Evolutionary conservation across 164 flowering plant genomes (phyloP), one percentile per base, ranked within the genome.

Genomic region (Cinnamomum chago): DNA sequence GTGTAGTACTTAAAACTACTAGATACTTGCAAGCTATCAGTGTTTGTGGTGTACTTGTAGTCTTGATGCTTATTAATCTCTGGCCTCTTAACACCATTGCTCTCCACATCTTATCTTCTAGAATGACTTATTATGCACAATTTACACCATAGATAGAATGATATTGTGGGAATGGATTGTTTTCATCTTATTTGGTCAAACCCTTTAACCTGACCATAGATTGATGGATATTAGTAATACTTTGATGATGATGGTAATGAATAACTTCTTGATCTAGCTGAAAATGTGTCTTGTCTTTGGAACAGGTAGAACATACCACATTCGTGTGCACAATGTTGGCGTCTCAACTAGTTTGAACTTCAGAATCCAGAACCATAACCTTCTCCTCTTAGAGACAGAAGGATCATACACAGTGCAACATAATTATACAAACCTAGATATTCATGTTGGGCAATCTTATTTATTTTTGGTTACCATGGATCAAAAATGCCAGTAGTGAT

Each of bases 401-500:
- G 99, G 99, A 62, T 87, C 97, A 50, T 96, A 96, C 70, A 96
- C 99, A 55, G 91, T 90, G 79, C 97, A 93, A 68, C 98, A 93
- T 73, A 94, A 96, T 70, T 94, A 91, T 69, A 89, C 97, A 68
- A 94, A 88, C 87, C 81, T 96, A 78, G 99, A 96, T 80, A 92
- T 96, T 72, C 98, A 93, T 76, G 99, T 92, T 52, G 99, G 99
- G 52, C 99, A 96, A 72, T 88, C 99, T n/a, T 96, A 89, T 85
- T 91, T 98, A 12, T 96, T 96, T 74, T 78, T 96, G 80, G 84
- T 94, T n/a, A 91, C 98, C 50, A 92, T 86, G 93, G 97, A 96
- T 82, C 99, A n/a, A 96, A 79, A 91, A 94, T 84, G 97, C 97
- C 55, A 92, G 96, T 78, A 71, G 85, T 52, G 99, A 96, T 78